Evolutionary conservation across 169 alveolate genomes (phyloP).

Genomic region (Plasmodium gaboni): DNA sequence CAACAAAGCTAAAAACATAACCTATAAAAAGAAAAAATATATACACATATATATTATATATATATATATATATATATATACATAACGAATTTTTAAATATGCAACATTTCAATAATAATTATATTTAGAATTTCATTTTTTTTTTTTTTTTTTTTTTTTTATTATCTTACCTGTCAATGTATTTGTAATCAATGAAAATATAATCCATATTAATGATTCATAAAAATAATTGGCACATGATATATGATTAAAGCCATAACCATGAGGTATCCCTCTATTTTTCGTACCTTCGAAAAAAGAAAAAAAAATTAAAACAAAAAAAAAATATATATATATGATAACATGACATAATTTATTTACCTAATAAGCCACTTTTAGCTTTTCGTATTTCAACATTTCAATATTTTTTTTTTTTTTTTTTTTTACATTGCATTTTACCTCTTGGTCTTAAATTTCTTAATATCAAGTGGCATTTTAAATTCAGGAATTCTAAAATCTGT

Average conservation of each 20-base stretch:
- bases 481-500: slow-evolving; percentile 92
- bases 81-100: not conserved
- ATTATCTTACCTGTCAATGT: slow-evolving; percentile 83
- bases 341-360: not conserved
- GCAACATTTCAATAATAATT: not conserved
- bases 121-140: not conserved
- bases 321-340: slow-evolving; percentile 41
- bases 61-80: not conserved
- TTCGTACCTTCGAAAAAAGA: slow-evolving; percentile 88
- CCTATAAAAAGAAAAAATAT: slow-evolving; percentile 61
- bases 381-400: too few species aligned
- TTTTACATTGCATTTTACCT: slow-evolving; percentile 69
- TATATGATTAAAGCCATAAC: slow-evolving; percentile 96
- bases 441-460: slow-evolving; percentile 94
- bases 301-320: slow-evolving; percentile 22
- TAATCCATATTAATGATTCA: slow-evolving; percentile 97
- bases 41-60: not conserved
- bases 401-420: too few species aligned
- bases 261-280: slow-evolving; percentile 95
- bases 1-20: slow-evolving; percentile 82
- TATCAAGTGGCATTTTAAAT: slow-evolving; percentile 94
- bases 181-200: slow-evolving; percentile 89
- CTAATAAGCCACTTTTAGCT: too few species aligned
- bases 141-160: not conserved
- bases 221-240: slow-evolving; percentile 98